Evolutionary conservation across 768 basidiomycete genomes (phyloP).

Genomic region (Calvatia gigantea): DNA sequence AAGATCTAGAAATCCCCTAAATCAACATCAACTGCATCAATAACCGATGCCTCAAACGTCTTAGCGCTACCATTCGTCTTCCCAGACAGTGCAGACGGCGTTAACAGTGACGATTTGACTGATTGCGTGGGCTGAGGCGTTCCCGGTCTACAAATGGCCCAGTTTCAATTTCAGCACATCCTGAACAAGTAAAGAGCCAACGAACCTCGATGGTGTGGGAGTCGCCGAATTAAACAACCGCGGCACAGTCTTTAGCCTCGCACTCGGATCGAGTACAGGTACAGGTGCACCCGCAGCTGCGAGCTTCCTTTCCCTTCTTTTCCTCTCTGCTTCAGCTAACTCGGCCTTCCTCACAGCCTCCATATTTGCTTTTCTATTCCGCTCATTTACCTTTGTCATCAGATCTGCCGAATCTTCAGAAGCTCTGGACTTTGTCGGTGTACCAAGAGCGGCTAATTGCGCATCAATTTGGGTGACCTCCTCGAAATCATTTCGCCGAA

Average conservation of each 20-base stretch:
- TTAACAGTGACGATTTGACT: constrained; percentile 18
- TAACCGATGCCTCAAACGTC: constrained; percentile 50
- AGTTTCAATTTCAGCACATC: not conserved
- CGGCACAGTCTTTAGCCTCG: constrained; percentile 62
- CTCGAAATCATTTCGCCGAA: constrained; percentile 63
- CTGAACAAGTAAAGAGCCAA: constrained; percentile 12
- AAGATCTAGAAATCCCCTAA: constrained; percentile 65
- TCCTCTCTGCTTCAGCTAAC: constrained; percentile 62
- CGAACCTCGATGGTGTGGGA: constrained; percentile 59
- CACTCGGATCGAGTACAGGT: constrained; percentile 47
- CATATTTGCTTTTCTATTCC: constrained; percentile 81
- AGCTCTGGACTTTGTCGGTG: constrained; percentile 16
- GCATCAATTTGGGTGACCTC: constrained; percentile 62
- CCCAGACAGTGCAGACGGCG: constrained; percentile 12
- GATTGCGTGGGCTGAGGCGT: constrained; percentile 25
- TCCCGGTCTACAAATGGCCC: constrained; percentile 34
- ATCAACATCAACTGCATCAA: constrained; percentile 71
- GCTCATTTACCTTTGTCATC: constrained; percentile 82
- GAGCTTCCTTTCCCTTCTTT: constrained; percentile 64
- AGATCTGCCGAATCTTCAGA: constrained; percentile 37
- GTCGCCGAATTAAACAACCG: constrained; percentile 50
- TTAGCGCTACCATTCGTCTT: constrained; percentile 18
- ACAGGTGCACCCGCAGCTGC: constrained; percentile 37
- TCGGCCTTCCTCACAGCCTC: constrained; percentile 82
- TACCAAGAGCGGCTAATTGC: constrained; percentile 54